Conservation (phyloP, 805 yeast species). For the Saturnispora ahearnii region DNA sequence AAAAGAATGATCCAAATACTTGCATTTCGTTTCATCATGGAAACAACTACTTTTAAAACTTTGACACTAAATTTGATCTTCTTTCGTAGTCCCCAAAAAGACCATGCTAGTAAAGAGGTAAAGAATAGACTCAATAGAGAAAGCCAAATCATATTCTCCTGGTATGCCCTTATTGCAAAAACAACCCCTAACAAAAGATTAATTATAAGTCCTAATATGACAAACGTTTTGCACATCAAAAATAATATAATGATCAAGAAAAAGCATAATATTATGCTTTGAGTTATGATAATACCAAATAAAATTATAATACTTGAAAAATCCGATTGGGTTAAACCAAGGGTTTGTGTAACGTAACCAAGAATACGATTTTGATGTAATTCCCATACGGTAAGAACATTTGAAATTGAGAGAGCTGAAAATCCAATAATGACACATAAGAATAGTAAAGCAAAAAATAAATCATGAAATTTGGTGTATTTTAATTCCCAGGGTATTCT, state of each 20-base stretch:
- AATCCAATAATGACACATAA: constrained; percentile 47
- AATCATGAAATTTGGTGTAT: constrained; percentile 57
- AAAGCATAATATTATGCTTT: constrained; percentile 1
- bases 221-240: background rate
- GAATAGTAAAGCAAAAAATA: constrained; percentile 53
- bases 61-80: constrained; percentile 24
- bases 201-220: constrained; percentile 3
- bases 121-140: constrained; percentile 23
- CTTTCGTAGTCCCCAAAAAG: constrained; percentile 16
- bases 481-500: constrained; percentile 28
- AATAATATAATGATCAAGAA: background rate
- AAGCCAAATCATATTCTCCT: background rate
- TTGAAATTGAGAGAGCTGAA: constrained; percentile 57
- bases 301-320: constrained; percentile 35
- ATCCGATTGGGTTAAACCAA: constrained; percentile 25
- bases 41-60: constrained; percentile 39
- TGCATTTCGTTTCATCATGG: constrained; percentile 62
- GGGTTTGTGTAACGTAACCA: background rate
- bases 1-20: constrained; percentile 45
- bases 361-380: background rate
- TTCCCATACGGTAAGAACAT: background rate
- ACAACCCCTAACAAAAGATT: background rate
- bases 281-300: background rate
- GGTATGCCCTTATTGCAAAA: background rate
- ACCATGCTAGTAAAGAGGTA: constrained; percentile 14